Evolutionary conservation across 495 filamentous ascomycete genomes (phyloP).

Genomic region (Melanomma pulvis-pyrius): DNA sequence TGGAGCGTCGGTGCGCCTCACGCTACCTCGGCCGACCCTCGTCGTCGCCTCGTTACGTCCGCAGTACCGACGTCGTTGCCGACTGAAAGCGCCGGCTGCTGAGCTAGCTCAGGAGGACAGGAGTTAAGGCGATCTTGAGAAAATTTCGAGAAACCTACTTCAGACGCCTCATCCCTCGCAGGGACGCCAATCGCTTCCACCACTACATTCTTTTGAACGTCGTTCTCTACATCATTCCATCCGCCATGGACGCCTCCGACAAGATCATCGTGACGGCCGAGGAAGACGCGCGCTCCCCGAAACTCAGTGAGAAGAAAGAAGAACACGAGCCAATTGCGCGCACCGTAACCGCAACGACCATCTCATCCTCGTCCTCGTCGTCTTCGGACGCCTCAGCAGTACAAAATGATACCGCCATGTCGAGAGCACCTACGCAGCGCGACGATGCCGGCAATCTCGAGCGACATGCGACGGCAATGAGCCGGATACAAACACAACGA

Average conservation of each 20-base stretch:
- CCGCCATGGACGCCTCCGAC: constrained; percentile 54
- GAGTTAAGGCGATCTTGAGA: neutral
- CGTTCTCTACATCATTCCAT: neutral
- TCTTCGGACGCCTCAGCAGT: constrained; percentile 46
- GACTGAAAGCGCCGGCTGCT: neutral
- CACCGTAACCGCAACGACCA: constrained; percentile 44
- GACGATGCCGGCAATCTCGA: constrained; percentile 58
- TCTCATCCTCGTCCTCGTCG: constrained; percentile 51
- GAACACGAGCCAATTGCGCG: constrained; percentile 27
- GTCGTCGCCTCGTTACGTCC: neutral
- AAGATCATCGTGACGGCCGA: constrained; percentile 56
- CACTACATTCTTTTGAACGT: too few relatives aligned
- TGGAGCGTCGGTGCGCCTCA: neutral
- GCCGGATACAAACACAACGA: constrained; percentile 72
- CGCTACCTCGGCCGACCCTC: neutral
- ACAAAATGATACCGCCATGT: constrained; percentile 50
- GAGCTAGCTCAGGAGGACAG: neutral
- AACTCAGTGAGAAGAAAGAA: constrained; percentile 38
- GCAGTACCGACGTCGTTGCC: neutral
- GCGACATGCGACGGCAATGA: constrained; percentile 71
- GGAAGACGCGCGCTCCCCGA: constrained; percentile 40
- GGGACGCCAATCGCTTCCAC: neutral
- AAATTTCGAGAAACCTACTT: neutral
- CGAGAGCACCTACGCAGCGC: constrained; percentile 62
- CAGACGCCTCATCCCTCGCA: neutral